These are phyloP conservation scores for Coemansia sp. DNA, from an alignment of 192 early-diverging fungal species.

Conservation along the genomic window DNA sequence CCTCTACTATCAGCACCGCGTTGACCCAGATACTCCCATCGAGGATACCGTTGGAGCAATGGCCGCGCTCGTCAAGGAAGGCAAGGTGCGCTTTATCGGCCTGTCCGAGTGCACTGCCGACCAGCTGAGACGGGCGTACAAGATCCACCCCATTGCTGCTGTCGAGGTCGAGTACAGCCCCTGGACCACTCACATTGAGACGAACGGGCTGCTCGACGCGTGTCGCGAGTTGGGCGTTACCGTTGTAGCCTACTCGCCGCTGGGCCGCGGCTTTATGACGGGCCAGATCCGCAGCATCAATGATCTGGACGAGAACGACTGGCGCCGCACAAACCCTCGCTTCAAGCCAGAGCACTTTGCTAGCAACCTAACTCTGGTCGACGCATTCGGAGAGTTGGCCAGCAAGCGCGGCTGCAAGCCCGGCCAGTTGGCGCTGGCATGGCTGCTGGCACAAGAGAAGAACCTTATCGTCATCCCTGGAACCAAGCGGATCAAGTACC, in stretches of 20 bases:
- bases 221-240: constrained; percentile 77
- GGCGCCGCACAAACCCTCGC: constrained; percentile 55
- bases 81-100: constrained; percentile 66
- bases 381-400: constrained; percentile 56
- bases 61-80: constrained; percentile 69
- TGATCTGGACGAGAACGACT: constrained; percentile 61
- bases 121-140: constrained; percentile 65
- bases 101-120: constrained; percentile 63
- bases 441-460: constrained; percentile 62
- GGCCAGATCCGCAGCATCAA: constrained; percentile 60
- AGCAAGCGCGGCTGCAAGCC: constrained; percentile 57
- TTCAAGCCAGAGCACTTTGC: constrained; percentile 65
- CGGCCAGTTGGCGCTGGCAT: constrained; percentile 65
- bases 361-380: constrained; percentile 65
- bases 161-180: constrained; percentile 57
- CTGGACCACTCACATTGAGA: constrained; percentile 68
- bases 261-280: constrained; percentile 73
- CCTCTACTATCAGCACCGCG: constrained; percentile 67
- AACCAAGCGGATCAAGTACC: constrained; percentile 57
- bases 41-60: constrained; percentile 66
- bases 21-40: constrained; percentile 63
- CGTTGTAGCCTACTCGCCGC: constrained; percentile 72
- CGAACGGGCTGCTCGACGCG: constrained; percentile 65
- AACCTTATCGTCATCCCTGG: constrained; percentile 63
- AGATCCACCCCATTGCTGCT: constrained; percentile 71